Base-by-base conservation (phyloP, 441 rosid species). In the Populus hybrid region DNA sequence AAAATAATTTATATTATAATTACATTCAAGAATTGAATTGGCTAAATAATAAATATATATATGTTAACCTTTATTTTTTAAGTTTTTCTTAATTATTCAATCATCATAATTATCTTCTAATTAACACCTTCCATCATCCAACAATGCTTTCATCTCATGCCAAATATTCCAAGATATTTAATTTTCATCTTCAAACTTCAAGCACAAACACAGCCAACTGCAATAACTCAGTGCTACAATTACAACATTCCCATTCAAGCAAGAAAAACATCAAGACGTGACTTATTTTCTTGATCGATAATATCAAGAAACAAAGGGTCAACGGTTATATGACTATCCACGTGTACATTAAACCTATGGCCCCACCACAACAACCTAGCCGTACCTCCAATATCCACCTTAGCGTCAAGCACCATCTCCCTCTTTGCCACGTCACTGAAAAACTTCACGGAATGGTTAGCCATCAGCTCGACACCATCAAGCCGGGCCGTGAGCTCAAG, bases 331-430 rank as follows among this genome's bases (percentile, higher is more conserved):
- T 84, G 91, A 65, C 97, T 90, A 9, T 91, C 95, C 89, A 93
- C 92, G 87, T 90, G 97, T 21, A 90, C 86, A 77, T 83, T 88
- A 74, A 94, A 94, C 86, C 84, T 84, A 70, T 90, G 95, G 65
- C 90, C 89, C 97, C 95, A 93, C 92, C 93, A 90, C 80, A 86
- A 11, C 29, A 92, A 89, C 90, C 82, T 93, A 2, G 98, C 98
- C 74, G 84, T 79, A 7, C 97, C 98, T 28, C 79, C 86, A 2
- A 94, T 81, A 14, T 83, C 89, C 77, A 93, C 89, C 78, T 74
- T 81, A 1, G 97, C 97, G 24, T 93, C 86, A 6, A 93, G 89
- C 82, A 74, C 81, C 98, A 94, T 93, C 86, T 91, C 92, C 64
- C 97, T 82, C 72, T 77, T 86, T 21, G 87, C 89, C 81, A 93